These are phyloP conservation scores for Porcisia hertigi DNA, from an alignment of 208 protist species.

Conservation along the genomic window DNA sequence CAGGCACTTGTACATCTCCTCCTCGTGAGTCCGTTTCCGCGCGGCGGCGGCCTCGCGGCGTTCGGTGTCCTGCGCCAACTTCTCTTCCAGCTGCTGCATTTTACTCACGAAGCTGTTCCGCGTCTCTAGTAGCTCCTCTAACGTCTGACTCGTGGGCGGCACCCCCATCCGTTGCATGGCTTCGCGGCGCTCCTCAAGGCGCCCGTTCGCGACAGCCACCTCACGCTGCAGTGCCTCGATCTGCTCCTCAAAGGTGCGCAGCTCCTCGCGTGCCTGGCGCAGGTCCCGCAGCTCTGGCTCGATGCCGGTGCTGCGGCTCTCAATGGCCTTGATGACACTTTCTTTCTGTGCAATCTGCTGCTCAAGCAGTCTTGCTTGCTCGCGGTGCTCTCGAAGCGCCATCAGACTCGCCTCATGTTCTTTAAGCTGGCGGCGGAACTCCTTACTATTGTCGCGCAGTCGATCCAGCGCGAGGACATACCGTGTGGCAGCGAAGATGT, in stretches of 20 bases:
- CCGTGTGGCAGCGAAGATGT: slow-evolving; percentile 97
- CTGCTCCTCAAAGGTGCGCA: slow-evolving; percentile 55
- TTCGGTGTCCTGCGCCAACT: slow-evolving; percentile 27
- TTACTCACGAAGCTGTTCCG: slow-evolving; percentile 36
- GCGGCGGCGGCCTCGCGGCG: slow-evolving; percentile 34
- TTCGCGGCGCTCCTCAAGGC: slow-evolving; percentile 69
- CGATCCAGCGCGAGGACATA: slow-evolving; percentile 92
- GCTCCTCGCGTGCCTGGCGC: slow-evolving; percentile 40
- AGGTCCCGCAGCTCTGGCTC: slow-evolving; percentile 69
- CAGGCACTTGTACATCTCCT: slow-evolving; percentile 38
- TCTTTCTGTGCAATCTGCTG: slow-evolving; percentile 68
- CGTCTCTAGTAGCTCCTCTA: slow-evolving; percentile 61
- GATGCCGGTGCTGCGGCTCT: slow-evolving; percentile 39
- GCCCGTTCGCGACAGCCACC: slow-evolving; percentile 59
- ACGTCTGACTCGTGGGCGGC: slow-evolving; percentile 27
- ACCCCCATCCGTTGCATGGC: slow-evolving; percentile 34
- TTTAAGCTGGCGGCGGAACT: slow-evolving; percentile 80
- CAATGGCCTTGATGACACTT: slow-evolving; percentile 39
- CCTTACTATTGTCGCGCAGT: slow-evolving; percentile 84
- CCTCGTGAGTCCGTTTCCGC: slow-evolving; percentile 32
- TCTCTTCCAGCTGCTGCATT: slow-evolving; percentile 37
- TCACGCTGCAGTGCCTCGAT: slow-evolving; percentile 59
- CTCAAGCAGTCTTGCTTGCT: slow-evolving; percentile 70
- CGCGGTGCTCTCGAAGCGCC: slow-evolving; percentile 77
- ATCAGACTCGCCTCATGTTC: slow-evolving; percentile 81